Conservation (phyloP, 225 moss, liverwort and hornwort species). For the Bryum argenteum region DNA sequence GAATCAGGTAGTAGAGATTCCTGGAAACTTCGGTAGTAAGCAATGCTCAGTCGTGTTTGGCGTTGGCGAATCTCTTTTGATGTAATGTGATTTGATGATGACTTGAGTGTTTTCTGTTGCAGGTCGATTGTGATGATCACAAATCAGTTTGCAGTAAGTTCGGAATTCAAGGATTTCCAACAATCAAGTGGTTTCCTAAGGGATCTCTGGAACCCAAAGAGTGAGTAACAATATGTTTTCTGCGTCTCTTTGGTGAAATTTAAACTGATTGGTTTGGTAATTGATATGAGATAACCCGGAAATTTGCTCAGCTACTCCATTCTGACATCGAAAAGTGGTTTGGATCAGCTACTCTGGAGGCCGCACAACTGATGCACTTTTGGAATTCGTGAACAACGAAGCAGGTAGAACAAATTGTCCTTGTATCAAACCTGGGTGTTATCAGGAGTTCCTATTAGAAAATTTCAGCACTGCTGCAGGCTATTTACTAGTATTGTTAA, state of each 20-base stretch:
- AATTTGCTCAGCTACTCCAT: background rate
- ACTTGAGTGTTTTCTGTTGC: conserved; percentile 11
- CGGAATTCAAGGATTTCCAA: conserved; percentile 81
- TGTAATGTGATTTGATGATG: conserved; percentile 9
- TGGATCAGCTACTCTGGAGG: conserved; percentile 82
- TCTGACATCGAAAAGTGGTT: conserved; percentile 17
- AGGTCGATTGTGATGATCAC: conserved; percentile 97
- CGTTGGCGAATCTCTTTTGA: conserved; percentile 7
- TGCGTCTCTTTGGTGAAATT: background rate
- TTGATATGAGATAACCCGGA: too few species aligned
- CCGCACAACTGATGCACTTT: conserved; percentile 81
- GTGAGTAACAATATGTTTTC: conserved; percentile 46
- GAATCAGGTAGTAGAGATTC: background rate
- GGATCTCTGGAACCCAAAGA: conserved; percentile 93
- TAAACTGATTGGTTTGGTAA: too few species aligned
- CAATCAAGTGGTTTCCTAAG: conserved; percentile 94
- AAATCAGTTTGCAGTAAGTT: conserved; percentile 84
- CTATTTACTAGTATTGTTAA: background rate
- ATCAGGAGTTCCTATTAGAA: background rate
- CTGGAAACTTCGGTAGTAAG: background rate
- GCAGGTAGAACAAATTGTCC: conserved; percentile 53
- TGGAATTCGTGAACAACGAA: conserved; percentile 88
- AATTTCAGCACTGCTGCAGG: background rate
- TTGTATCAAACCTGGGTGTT: too few species aligned
- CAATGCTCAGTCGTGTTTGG: background rate